Percentiles rank a stretch among this genome's conserved stretches.
These are phyloP conservation scores for Sporothrix dimorphospora DNA, from an alignment of 2,329 filamentous ascomycete species.

Conservation along the genomic window DNA sequence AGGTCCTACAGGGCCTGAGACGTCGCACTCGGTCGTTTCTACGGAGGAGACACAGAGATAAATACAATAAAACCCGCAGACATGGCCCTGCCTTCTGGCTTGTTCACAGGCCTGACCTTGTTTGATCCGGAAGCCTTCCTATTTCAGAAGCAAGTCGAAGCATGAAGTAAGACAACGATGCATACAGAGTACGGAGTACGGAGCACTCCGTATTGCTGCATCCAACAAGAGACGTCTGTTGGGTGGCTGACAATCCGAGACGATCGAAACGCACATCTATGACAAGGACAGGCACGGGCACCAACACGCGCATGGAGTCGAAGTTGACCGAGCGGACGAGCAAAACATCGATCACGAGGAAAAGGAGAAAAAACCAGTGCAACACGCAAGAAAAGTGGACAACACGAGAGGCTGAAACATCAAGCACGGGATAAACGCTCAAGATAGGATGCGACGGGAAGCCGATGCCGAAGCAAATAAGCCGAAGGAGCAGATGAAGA, in stretches of 20 bases:
- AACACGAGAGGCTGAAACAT: slow-evolving; percentile 14
- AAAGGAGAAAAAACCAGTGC: not conserved
- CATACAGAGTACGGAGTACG: too few species aligned
- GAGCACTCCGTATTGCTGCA: not conserved
- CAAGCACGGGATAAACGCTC: not conserved
- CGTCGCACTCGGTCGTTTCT: slow-evolving; percentile 16
- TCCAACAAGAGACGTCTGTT: not conserved
- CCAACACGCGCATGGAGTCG: not conserved
- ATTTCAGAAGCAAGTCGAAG: not conserved
- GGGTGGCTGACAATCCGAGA: slow-evolving; percentile 1
- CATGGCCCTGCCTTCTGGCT: too few species aligned
- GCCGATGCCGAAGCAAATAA: not conserved
- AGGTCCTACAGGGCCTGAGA: slow-evolving; percentile 8
- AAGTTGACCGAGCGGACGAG: not conserved
- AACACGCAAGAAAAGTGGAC: slow-evolving; percentile 2
- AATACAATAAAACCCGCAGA: too few species aligned
- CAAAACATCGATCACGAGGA: not conserved
- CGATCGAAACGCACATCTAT: not conserved
- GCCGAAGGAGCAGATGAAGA: slow-evolving; percentile 13
- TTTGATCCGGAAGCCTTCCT: not conserved
- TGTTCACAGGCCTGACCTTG: not conserved
- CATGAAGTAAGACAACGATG: not conserved
- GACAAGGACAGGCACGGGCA: not conserved
- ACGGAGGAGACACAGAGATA: too few species aligned
- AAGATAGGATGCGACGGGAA: slow-evolving; percentile 6